phyloP scores from a whole-genome alignment of 257 asterid species.

The Linaria vulgaris region DNA sequence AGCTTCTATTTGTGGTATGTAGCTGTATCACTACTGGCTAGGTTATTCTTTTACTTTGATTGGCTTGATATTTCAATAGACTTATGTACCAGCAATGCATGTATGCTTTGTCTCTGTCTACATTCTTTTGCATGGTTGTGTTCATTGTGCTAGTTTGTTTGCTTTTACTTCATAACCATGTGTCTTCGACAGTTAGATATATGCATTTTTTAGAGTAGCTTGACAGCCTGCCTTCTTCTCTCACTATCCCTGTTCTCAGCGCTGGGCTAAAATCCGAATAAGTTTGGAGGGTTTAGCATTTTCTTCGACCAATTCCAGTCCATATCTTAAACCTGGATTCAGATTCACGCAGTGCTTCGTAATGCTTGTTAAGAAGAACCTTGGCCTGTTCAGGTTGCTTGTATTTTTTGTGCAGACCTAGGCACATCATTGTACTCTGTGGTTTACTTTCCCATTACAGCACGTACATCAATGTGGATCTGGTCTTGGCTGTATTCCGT shows the following conservation, averaged over 20 bases:
- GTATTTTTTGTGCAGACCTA: too few relatives aligned
- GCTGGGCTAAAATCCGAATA: too few relatives aligned
- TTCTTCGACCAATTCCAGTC: too few relatives aligned
- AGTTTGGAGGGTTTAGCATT: too few relatives aligned
- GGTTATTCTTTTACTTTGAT: background rate
- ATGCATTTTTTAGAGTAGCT: conserved; percentile 7
- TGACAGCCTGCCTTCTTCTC: too few relatives aligned
- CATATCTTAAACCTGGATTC: too few relatives aligned
- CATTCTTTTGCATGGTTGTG: background rate
- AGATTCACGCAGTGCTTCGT: background rate
- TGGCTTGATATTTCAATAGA: conserved; percentile 2
- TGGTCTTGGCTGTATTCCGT: too few relatives aligned
- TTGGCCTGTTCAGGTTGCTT: too few relatives aligned
- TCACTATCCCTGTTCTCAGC: too few relatives aligned
- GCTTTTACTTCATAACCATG: background rate
- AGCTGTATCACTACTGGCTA: background rate
- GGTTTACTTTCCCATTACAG: too few relatives aligned
- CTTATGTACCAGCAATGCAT: background rate
- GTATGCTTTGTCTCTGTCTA: background rate
- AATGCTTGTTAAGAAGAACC: background rate
- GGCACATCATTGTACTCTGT: too few relatives aligned
- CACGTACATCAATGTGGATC: too few relatives aligned
- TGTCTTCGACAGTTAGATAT: background rate
- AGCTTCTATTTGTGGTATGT: background rate
- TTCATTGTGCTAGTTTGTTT: background rate